phyloP scores from a whole-genome alignment of 2,329 filamentous ascomycete species.

The Leptographium flavum region DNA sequence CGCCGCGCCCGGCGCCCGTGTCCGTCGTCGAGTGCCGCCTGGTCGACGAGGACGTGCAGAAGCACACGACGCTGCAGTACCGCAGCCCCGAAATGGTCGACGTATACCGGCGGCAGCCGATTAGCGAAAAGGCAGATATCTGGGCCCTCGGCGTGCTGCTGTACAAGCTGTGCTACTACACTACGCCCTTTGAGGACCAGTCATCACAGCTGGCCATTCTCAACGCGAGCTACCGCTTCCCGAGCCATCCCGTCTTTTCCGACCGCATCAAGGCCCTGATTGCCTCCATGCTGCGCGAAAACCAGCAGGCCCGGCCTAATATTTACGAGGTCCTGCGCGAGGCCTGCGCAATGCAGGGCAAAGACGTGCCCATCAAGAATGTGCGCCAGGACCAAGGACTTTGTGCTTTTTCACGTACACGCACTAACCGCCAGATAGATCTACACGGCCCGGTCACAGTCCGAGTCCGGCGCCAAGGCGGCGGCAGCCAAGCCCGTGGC shows the following conservation, averaged over 20 bases:
- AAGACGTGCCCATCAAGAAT: conserved; percentile 76
- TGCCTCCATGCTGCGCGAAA: conserved; percentile 80
- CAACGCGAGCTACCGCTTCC: conserved; percentile 89
- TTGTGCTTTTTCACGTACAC: neutral
- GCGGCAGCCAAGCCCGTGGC: conserved; percentile 37
- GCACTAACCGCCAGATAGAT: conserved; percentile 37
- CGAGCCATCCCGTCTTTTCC: conserved; percentile 77
- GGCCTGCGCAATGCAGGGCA: conserved; percentile 76
- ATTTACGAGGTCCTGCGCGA: conserved; percentile 89
- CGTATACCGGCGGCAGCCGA: conserved; percentile 88
- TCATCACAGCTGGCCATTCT: conserved; percentile 84
- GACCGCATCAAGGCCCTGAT: conserved; percentile 82
- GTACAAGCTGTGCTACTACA: conserved; percentile 99
- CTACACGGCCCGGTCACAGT: conserved; percentile 49
- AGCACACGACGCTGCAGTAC: conserved; percentile 94
- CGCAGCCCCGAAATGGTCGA: conserved; percentile 98
- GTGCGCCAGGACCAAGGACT: conserved; percentile 48
- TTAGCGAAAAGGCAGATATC: conserved; percentile 97
- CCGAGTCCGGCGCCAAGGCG: conserved; percentile 43
- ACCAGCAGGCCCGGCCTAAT: conserved; percentile 64
- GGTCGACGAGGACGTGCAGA: conserved; percentile 93
- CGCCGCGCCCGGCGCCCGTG: conserved; percentile 69
- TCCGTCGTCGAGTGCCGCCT: conserved; percentile 78
- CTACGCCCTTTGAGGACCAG: conserved; percentile 94
- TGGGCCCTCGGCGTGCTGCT: conserved; percentile 91